Evolutionary conservation across 306 rosid genomes (phyloP), one percentile per base, ranked within the genome.

Genomic region (Casuarina glauca): DNA sequence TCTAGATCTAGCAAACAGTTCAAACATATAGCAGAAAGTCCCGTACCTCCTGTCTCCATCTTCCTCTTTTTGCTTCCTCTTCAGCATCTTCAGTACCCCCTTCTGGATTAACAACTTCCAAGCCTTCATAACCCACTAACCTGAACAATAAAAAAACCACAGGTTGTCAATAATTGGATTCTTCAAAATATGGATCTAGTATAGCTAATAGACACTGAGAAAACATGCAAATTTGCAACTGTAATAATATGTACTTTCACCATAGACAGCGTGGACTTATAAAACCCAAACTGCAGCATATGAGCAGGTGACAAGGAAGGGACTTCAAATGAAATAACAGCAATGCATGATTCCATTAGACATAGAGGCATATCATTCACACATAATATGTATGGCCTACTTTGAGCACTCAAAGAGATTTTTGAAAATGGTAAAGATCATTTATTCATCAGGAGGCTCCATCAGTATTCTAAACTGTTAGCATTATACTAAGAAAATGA

Each of bases 71-170:
- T 48, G 99, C 97, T 88, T 95, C 99, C 87, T 90, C 96, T 77
- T 86, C 98, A 66, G 97, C 91, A 78, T 95, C 99, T 82, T 91
- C 99, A 49, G 91, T 91, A 72, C 99, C 97, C 67, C 99, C 99
- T 36, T 95, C 99, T 9, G 98, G 99, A 82, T 95, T 93, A 75
- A 95, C 80, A 74, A 95, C 96, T 87, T 95, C 98, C n/a, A 95
- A 81, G 39, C 97, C 98, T 84, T 95, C 97, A 69, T 88, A 83
- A 70, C 84, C 90, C 45, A 81, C 0, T 5, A 79, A 35, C 68
- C 91, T 88, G 77, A 70, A 53, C 5, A 68, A 20, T 52, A 77
- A 62, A 49, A 75, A 39, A 61, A 77, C 17, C 49, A 64, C 69
- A 74, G 3, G 26, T 36, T 3, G 41, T 32, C 51, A 54, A 71